A percentile compares a stretch with the other conserved stretches of the same genome.
Evolutionary conservation across 1,139 yeast species (phyloP).

Genomic region (Yamadazyma diospyri): DNA sequence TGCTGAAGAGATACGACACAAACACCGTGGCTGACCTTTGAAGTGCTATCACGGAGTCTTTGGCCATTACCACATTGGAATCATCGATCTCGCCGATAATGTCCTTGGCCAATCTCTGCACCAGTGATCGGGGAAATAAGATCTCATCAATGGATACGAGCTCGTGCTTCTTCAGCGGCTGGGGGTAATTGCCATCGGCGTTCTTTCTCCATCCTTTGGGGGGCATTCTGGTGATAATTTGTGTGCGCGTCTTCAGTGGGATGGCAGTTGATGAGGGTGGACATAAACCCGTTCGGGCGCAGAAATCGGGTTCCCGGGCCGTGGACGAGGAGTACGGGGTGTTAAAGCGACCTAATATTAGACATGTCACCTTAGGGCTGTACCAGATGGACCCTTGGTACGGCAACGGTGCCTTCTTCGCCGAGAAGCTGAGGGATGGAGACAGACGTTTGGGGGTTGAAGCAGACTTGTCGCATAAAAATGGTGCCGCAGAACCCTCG

Average conservation of each 20-base stretch:
- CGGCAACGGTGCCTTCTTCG: conserved; percentile 76
- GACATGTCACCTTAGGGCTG: conserved; percentile 61
- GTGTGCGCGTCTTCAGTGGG: not conserved
- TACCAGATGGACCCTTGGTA: conserved; percentile 77
- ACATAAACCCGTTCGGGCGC: not conserved
- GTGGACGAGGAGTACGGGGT: conserved; percentile 49
- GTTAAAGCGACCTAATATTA: conserved; percentile 56
- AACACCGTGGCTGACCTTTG: conserved; percentile 74
- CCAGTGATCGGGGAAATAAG: conserved; percentile 62
- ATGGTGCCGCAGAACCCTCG: conserved; percentile 2
- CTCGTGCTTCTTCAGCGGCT: conserved; percentile 52
- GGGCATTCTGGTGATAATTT: conserved; percentile 49
- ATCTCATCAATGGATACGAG: conserved; percentile 64
- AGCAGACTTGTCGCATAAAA: conserved; percentile 1
- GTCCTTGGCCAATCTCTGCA: conserved; percentile 54
- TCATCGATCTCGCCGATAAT: conserved; percentile 31
- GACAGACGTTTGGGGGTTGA: conserved; percentile 12
- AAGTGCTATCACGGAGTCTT: conserved; percentile 62
- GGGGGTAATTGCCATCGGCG: conserved; percentile 62
- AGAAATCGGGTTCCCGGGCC: not conserved
- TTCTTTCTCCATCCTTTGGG: conserved; percentile 83
- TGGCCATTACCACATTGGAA: conserved; percentile 45
- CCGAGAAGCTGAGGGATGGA: conserved; percentile 7
- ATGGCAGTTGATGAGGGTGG: conserved; percentile 2
- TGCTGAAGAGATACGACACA: conserved; percentile 61